Percentiles rank a stretch among this genome's conserved stretches.
phyloP scores from a whole-genome alignment of 2,329 filamentous ascomycete genomes.

The Claviceps citrina region DNA sequence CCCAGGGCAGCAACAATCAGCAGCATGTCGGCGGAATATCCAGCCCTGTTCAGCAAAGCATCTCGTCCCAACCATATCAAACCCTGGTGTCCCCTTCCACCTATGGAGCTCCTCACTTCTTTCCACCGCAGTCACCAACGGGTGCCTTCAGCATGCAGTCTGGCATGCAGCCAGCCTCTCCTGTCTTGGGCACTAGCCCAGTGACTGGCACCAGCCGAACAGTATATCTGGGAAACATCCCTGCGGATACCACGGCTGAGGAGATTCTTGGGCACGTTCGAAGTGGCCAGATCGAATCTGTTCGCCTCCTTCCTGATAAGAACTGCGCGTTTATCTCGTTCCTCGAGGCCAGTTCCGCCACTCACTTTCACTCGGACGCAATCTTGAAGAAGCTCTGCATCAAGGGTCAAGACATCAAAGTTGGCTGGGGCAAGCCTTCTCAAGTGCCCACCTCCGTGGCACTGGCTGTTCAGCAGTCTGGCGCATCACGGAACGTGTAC shows the following conservation, averaged over 20 bases:
- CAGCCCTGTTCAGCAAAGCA: conserved; percentile 60
- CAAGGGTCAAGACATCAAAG: conserved; percentile 97
- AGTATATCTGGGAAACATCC: conserved; percentile 94
- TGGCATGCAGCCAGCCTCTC: conserved; percentile 50
- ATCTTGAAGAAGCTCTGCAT: conserved; percentile 99
- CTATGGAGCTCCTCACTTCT: conserved; percentile 69
- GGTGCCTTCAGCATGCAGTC: conserved; percentile 49
- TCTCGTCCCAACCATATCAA: conserved; percentile 75
- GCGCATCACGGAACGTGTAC: conserved; percentile 93
- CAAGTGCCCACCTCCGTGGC: conserved; percentile 95
- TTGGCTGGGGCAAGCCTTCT: conserved; percentile 97
- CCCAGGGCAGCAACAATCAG: conserved; percentile 33
- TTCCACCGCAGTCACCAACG: conserved; percentile 77
- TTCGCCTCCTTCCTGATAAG: conserved; percentile 91
- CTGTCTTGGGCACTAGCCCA: conserved; percentile 63
- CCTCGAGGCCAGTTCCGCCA: conserved; percentile 90
- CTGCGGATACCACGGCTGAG: conserved; percentile 91
- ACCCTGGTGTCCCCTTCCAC: conserved; percentile 73
- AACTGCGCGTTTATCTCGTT: conserved; percentile 99
- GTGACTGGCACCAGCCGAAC: conserved; percentile 87
- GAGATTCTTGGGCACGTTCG: conserved; percentile 93
- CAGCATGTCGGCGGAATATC: conserved; percentile 47
- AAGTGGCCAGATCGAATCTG: conserved; percentile 97
- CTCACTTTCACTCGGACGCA: conserved; percentile 97
- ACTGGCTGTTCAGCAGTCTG: conserved; percentile 93